Evolutionary conservation across 225 moss, liverwort and hornwort genomes (phyloP).

Genomic region (Asterella californica): DNA sequence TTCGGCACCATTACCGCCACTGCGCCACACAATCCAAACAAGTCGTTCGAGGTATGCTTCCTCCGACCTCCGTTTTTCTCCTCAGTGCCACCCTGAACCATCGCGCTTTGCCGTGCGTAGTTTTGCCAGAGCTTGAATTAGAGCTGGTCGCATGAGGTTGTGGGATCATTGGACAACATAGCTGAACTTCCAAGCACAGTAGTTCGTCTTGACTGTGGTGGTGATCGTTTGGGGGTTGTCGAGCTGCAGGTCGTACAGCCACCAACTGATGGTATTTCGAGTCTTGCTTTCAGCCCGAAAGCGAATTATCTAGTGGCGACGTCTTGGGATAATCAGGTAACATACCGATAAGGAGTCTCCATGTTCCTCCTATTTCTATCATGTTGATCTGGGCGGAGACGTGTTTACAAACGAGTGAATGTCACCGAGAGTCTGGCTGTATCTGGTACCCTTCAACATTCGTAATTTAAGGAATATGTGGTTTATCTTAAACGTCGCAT

Average conservation of each 20-base stretch:
- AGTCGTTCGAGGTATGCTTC: slow-evolving; percentile 70
- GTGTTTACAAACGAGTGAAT: not conserved
- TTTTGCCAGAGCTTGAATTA: not conserved
- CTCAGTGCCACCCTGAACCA: not conserved
- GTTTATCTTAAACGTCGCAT: not conserved
- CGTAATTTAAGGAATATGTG: too few species aligned
- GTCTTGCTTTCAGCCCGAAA: slow-evolving; percentile 82
- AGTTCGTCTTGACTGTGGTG: not conserved
- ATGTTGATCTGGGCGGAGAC: not conserved
- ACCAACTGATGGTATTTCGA: slow-evolving; percentile 83
- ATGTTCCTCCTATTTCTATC: not conserved
- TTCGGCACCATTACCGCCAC: slow-evolving; percentile 58
- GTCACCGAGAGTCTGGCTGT: too few species aligned
- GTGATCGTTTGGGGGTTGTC: not conserved
- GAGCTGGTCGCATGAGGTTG: not conserved
- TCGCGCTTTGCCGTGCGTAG: not conserved
- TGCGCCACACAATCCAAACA: slow-evolving; percentile 76
- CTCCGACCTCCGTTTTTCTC: not conserved
- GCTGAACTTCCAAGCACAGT: not conserved
- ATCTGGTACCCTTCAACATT: too few species aligned
- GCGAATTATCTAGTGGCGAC: slow-evolving; percentile 90
- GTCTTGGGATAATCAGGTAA: slow-evolving; percentile 94
- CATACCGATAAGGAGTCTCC: not conserved
- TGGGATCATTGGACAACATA: not conserved
- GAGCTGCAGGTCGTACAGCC: slow-evolving; percentile 70